Conservation (phyloP, 805 yeast species). For the Geotrichum ghanense region DNA sequence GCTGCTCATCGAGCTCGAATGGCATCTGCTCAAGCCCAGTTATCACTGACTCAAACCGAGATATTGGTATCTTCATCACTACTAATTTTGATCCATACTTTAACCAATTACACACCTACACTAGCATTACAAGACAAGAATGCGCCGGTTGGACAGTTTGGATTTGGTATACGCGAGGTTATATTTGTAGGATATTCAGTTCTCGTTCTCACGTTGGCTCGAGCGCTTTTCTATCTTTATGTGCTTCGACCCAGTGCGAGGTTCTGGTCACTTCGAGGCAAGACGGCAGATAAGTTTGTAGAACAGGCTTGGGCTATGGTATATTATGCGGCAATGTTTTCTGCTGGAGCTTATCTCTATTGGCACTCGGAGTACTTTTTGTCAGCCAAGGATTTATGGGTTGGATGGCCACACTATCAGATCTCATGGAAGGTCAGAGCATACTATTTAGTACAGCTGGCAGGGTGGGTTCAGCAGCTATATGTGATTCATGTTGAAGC, state of each 20-base stretch:
- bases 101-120: neutral
- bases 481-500: constrained; percentile 68
- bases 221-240: constrained; percentile 50
- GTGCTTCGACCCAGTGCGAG: constrained; percentile 49
- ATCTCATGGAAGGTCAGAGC: constrained; percentile 43
- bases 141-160: neutral
- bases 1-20: no score
- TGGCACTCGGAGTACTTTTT: constrained; percentile 46
- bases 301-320: constrained; percentile 76
- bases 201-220: constrained; percentile 41
- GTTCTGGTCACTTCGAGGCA: constrained; percentile 30
- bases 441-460: constrained; percentile 61
- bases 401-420: constrained; percentile 64
- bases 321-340: constrained; percentile 47
- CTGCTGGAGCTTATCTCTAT: constrained; percentile 48
- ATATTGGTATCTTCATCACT: neutral
- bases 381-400: constrained; percentile 47
- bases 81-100: neutral
- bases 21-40: no score
- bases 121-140: neutral
- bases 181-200: constrained; percentile 40
- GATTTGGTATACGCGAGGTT: constrained; percentile 16
- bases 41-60: neutral
- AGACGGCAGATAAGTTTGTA: constrained; percentile 56
- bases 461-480: constrained; percentile 73